Conservation (phyloP, 2,329 filamentous ascomycete species). For the Camillea tinctor region DNA sequence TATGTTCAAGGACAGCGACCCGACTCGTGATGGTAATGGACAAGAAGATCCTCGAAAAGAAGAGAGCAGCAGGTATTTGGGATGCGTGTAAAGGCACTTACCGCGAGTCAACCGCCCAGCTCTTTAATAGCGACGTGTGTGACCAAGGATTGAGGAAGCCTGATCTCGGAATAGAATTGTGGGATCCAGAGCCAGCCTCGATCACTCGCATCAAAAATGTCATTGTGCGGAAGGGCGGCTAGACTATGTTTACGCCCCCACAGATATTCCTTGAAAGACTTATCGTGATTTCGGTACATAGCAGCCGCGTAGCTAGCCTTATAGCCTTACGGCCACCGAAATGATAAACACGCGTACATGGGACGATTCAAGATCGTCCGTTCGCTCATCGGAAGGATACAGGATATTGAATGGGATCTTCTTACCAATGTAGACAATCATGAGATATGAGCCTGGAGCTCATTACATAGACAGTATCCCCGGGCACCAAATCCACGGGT, state of each 20-base stretch:
- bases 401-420: too few species aligned
- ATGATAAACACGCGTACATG: not conserved
- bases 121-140: not conserved
- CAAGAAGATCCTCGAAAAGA: not conserved
- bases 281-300: not conserved
- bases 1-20: constrained; percentile 1
- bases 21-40: not conserved
- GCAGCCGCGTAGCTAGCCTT: not conserved
- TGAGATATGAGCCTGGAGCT: not conserved
- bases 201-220: not conserved
- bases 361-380: not conserved
- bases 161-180: not conserved
- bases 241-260: not conserved
- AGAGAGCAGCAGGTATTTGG: not conserved
- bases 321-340: not conserved
- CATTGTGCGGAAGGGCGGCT: not conserved
- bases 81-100: not conserved
- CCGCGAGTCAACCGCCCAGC: not conserved
- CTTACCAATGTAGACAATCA: not conserved
- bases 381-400: too few species aligned
- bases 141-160: not conserved
- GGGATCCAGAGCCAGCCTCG: not conserved
- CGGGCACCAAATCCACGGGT: not conserved
- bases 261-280: not conserved
- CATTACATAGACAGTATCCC: not conserved